Conservation (phyloP, 495 filamentous ascomycete species). For the Jackrogersella minutella region DNA sequence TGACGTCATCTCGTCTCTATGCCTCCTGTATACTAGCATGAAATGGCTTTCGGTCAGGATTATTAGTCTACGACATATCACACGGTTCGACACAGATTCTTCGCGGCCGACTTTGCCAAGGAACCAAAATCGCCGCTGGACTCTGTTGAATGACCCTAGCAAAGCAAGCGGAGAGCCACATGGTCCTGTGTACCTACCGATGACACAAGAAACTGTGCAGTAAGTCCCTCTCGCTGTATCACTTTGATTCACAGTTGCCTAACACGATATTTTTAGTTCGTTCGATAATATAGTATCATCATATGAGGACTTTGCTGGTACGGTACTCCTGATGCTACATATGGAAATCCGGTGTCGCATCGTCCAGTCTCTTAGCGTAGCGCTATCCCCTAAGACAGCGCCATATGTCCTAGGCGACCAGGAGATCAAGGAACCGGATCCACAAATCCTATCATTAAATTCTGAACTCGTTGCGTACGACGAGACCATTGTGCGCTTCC, state of each 20-base stretch:
- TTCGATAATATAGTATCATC: conserved; percentile 88
- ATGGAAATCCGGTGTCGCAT: conserved; percentile 85
- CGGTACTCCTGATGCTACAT: conserved; percentile 82
- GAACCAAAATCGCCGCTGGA: conserved; percentile 76
- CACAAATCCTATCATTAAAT: conserved; percentile 79
- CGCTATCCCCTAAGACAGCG: conserved; percentile 61
- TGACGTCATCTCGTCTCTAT: conserved; percentile 82
- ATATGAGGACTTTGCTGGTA: conserved; percentile 77
- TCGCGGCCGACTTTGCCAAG: conserved; percentile 56
- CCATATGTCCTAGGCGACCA: conserved; percentile 79
- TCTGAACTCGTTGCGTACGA: conserved; percentile 82
- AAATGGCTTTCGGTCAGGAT: conserved; percentile 92
- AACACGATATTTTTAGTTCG: conserved; percentile 54
- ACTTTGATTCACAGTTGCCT: conserved; percentile 16
- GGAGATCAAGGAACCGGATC: conserved; percentile 79
- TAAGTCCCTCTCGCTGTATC: conserved; percentile 49
- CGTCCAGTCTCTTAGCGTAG: conserved; percentile 69
- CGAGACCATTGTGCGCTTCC: conserved; percentile 74
- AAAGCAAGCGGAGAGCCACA: conserved; percentile 54
- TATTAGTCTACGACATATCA: conserved; percentile 76
- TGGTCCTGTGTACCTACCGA: conserved; percentile 80
- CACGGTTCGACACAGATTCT: conserved; percentile 61
- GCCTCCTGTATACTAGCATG: conserved; percentile 94
- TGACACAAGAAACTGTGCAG: conserved; percentile 84
- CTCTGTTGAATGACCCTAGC: conserved; percentile 69